Evolutionary conservation across 1,284 basidiomycete species (phyloP), one percentile per base, ranked within the genome.

Genomic region (Sphaerobolus stellatus): DNA sequence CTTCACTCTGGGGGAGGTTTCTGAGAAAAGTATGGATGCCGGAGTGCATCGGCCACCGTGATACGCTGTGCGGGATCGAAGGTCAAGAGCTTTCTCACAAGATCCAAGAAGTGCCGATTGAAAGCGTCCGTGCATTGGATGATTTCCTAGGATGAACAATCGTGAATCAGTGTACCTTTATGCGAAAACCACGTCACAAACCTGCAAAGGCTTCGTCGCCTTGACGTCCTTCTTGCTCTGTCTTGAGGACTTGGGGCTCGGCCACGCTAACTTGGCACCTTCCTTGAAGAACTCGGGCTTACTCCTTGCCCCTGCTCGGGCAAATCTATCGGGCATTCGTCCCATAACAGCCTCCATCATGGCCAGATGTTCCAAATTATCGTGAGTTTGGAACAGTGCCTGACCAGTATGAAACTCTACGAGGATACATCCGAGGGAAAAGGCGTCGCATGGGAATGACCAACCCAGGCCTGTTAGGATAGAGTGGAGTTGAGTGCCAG

Each of bases 321-420:
- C 83, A 69, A 96, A 94, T 4, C 87, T 83, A 44, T 88, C 84
- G 0, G 95, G 94, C 87, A 99, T 95, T 72, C 88, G 90, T 58
- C 96, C 97, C 85, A 99, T 96, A 31, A 99, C 97, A 62, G 91
- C 87, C 71, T 99, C 95, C 97, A 99, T 99, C 97, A 99, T 99
- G 41, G 97, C 97, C 6, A 99, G 84, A 70, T 99, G 97, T 68
- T 99, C 97, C 11, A 99, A 82, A 69, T 99, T 99, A 74, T 99
- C 96, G 68, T 98, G 96, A 0, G 97, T 99, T 72, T 99, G 97
- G 76, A 98, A 99, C 29, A 99, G 80, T 4, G 97, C 97, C 44
- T 96, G 87, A 31, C 97, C 97, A 2, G 97, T 99, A 74, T 88
- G 97, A 69, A 99, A 98, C 71, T 99, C 97, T 58, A 99, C 94